These are phyloP conservation scores for Aspergillus quadricinctus DNA, from an alignment of 2,329 filamentous ascomycete species.

Conservation along the genomic window DNA sequence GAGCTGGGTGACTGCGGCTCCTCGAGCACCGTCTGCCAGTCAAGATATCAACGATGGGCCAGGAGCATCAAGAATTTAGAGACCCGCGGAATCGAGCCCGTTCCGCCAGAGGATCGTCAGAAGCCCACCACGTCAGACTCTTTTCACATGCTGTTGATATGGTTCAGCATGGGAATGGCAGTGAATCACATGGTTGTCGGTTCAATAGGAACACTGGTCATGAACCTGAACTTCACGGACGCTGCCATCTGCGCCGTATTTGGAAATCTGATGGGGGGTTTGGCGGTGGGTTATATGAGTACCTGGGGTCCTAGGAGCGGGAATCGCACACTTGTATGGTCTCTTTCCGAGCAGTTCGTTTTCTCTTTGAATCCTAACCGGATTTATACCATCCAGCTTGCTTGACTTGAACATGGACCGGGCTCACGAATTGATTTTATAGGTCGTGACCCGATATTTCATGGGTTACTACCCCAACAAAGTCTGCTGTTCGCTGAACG, in stretches of 20 bases:
- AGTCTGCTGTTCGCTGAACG: slow-evolving; percentile 37
- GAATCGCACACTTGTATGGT: slow-evolving; percentile 39
- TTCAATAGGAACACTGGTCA: slow-evolving; percentile 39
- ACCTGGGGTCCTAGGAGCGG: slow-evolving; percentile 41
- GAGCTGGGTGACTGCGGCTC: slow-evolving; percentile 15
- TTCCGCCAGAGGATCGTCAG: slow-evolving; percentile 25
- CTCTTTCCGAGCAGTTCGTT: neutral
- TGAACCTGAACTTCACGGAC: slow-evolving; percentile 39
- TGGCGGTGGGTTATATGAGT: slow-evolving; percentile 38
- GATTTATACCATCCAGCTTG: neutral
- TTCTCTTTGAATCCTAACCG: neutral
- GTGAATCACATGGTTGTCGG: slow-evolving; percentile 41
- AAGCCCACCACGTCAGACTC: slow-evolving; percentile 19
- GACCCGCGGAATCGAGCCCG: slow-evolving; percentile 23
- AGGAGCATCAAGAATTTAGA: slow-evolving; percentile 23
- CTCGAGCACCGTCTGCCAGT: slow-evolving; percentile 5
- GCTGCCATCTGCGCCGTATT: slow-evolving; percentile 36
- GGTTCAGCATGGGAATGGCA: slow-evolving; percentile 39
- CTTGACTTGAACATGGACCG: neutral
- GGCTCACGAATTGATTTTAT: slow-evolving; percentile 5
- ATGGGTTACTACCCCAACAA: slow-evolving; percentile 44
- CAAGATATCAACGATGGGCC: slow-evolving; percentile 21
- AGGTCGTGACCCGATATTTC: slow-evolving; percentile 40
- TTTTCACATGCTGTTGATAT: slow-evolving; percentile 33
- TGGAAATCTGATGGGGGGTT: slow-evolving; percentile 31